These are phyloP conservation scores for Aspergillus ostianus DNA, from an alignment of 495 filamentous ascomycete species.

Conservation along the genomic window DNA sequence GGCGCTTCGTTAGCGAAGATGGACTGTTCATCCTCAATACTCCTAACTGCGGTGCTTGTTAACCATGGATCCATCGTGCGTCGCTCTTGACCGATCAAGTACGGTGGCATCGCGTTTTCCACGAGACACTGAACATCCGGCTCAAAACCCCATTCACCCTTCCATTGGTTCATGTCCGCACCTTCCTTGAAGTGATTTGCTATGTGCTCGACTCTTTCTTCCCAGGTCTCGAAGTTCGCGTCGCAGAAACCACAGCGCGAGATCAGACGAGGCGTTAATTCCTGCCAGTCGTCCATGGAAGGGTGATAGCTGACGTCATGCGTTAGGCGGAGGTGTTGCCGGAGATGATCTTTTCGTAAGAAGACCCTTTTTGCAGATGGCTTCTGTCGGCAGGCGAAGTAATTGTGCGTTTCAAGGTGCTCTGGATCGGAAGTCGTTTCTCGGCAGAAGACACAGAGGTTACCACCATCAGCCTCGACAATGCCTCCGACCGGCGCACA, in stretches of 20 bases:
- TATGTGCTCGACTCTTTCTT: slow-evolving; percentile 57
- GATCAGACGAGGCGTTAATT: slow-evolving; percentile 51
- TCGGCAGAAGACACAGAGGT: slow-evolving; percentile 33
- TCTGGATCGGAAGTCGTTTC: slow-evolving; percentile 3
- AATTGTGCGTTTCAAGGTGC: slow-evolving; percentile 53
- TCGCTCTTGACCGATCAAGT: slow-evolving; percentile 26
- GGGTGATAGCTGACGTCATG: slow-evolving; percentile 60
- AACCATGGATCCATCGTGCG: slow-evolving; percentile 26
- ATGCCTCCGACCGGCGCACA: slow-evolving; percentile 59
- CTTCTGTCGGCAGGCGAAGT: slow-evolving; percentile 61
- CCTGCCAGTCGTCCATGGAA: slow-evolving; percentile 70
- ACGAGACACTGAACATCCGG: slow-evolving; percentile 55
- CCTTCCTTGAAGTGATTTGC: slow-evolving; percentile 63
- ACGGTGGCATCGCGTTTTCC: slow-evolving; percentile 62
- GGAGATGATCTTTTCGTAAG: slow-evolving; percentile 75
- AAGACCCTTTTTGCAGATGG: slow-evolving; percentile 63
- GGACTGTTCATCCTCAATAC: background rate
- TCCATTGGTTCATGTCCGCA: slow-evolving; percentile 63
- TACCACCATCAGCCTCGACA: slow-evolving; percentile 45
- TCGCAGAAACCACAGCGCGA: slow-evolving; percentile 67
- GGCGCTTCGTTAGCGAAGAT: background rate
- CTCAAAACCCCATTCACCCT: slow-evolving; percentile 68
- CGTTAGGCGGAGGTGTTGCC: slow-evolving; percentile 71
- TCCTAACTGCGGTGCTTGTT: slow-evolving; percentile 5
- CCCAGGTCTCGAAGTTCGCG: slow-evolving; percentile 56